These are phyloP conservation scores for Naganishia antarctica DNA, from an alignment of 768 basidiomycete genomes.

Conservation along the genomic window DNA sequence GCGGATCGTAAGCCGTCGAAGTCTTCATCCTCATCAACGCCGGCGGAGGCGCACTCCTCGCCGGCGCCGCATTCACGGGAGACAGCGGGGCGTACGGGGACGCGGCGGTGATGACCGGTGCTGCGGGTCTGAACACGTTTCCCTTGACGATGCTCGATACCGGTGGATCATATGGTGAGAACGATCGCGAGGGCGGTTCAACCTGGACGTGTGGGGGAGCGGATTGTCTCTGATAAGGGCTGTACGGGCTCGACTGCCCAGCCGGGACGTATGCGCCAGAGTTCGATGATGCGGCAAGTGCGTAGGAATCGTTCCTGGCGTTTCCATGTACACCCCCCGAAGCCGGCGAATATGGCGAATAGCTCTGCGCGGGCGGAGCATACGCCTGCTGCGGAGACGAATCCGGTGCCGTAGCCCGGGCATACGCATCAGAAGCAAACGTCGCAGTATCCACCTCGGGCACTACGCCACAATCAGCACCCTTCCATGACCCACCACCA, in stretches of 20 bases:
- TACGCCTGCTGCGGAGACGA: too few species aligned
- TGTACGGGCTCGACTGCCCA: neutral
- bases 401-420: too few species aligned
- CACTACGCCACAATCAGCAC: neutral
- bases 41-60: conserved; percentile 1
- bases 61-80: neutral
- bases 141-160: neutral
- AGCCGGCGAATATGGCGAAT: too few species aligned
- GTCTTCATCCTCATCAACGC: conserved; percentile 50
- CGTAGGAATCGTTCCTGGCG: too few species aligned
- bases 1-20: conserved; percentile 71
- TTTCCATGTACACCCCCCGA: too few species aligned
- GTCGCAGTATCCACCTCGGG: neutral
- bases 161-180: conserved; percentile 14
- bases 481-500: neutral
- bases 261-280: neutral
- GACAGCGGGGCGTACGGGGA: neutral
- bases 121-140: neutral
- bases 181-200: conserved; percentile 5
- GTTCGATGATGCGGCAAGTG: neutral
- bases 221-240: neutral
- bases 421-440: neutral
- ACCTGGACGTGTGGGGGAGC: neutral
- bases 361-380: too few species aligned
- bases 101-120: neutral